Conservation (phyloP, 768 basidiomycete species). For the Cubamyces lactineus region DNA sequence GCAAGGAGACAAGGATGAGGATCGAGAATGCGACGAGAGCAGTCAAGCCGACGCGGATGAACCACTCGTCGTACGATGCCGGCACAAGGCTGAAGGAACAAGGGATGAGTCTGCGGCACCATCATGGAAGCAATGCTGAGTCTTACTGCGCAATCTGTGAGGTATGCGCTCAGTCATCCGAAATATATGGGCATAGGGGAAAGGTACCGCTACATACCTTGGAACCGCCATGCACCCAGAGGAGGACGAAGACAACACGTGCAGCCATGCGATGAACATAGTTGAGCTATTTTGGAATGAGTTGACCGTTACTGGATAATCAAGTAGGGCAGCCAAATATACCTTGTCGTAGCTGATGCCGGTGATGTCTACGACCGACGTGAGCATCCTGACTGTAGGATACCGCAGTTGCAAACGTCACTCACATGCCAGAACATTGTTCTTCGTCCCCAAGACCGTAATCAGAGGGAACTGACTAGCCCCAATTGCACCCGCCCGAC, state of each 20-base stretch:
- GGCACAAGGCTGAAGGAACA: not conserved
- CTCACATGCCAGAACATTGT: slow-evolving; percentile 53
- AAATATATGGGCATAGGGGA: not conserved
- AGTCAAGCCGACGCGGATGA: slow-evolving; percentile 39
- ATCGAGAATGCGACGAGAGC: slow-evolving; percentile 46
- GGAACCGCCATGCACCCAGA: slow-evolving; percentile 52
- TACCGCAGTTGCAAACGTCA: not conserved
- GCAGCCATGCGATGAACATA: slow-evolving; percentile 53
- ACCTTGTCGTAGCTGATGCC: slow-evolving; percentile 54
- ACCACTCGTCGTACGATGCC: slow-evolving; percentile 21
- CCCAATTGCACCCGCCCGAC: slow-evolving; percentile 48
- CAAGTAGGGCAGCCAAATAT: slow-evolving; percentile 33
- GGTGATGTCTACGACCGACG: slow-evolving; percentile 46
- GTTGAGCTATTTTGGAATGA: slow-evolving; percentile 37
- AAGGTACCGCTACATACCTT: slow-evolving; percentile 36
- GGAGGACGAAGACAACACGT: slow-evolving; percentile 48
- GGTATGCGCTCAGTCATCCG: not conserved
- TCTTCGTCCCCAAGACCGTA: slow-evolving; percentile 61
- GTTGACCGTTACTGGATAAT: not conserved
- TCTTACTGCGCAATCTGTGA: slow-evolving; percentile 12
- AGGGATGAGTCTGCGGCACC: no score
- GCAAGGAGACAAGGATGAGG: slow-evolving; percentile 51
- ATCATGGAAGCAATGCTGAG: not conserved
- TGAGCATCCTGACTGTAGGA: not conserved
- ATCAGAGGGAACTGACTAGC: slow-evolving; percentile 56